phyloP scores from a whole-genome alignment of 257 asterid genomes.

The Solanum tarijense region DNA sequence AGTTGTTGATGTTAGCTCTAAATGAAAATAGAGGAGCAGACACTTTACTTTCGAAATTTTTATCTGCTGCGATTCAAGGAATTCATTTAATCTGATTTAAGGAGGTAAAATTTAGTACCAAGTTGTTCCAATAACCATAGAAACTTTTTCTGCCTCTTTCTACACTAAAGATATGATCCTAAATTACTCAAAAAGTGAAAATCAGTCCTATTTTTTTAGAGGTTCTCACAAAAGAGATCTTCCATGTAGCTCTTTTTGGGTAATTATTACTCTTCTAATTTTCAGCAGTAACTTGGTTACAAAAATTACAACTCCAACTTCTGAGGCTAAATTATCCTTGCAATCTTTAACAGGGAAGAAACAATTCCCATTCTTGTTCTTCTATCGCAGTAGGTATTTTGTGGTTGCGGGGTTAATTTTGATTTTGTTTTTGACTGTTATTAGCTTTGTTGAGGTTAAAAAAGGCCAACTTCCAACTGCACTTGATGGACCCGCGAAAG shows the following conservation, averaged over 20 bases:
- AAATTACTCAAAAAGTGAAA: neutral
- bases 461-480: conserved; percentile 44
- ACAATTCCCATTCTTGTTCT: neutral
- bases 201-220: neutral
- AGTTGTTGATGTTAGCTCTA: neutral
- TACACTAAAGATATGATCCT: neutral
- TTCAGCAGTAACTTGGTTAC: neutral
- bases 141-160: too few species aligned
- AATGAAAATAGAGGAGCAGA: neutral
- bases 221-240: neutral
- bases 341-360: neutral
- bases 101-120: too few species aligned
- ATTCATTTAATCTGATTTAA: neutral
- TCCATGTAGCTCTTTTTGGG: too few species aligned
- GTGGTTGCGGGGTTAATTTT: neutral
- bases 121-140: too few species aligned
- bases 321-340: neutral
- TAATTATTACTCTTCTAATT: neutral
- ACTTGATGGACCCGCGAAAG: conserved; percentile 46
- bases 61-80: neutral
- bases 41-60: neutral
- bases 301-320: too few species aligned
- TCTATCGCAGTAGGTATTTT: neutral
- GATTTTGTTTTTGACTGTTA: neutral
- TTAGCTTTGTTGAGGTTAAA: conserved; percentile 13